Percentiles rank a stretch among this genome's conserved stretches.
phyloP scores from a whole-genome alignment of 768 basidiomycete genomes.

The Auricularia heimuer region DNA sequence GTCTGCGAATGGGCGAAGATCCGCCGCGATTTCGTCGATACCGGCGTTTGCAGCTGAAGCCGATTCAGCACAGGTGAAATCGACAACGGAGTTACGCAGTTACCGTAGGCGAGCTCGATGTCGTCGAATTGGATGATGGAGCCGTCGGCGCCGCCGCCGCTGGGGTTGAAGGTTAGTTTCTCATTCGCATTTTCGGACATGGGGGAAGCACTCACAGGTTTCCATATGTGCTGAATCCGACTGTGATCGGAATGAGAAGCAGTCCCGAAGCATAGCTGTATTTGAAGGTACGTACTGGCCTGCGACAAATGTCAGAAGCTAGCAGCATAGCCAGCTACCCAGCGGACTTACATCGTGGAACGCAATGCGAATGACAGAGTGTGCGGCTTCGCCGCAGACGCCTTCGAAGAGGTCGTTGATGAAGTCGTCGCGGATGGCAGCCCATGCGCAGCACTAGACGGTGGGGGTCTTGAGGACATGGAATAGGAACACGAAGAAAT shows the following conservation, averaged over 20 bases:
- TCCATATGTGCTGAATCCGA: no score
- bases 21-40: constrained; percentile 16
- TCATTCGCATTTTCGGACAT: no score
- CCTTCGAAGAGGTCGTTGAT: constrained; percentile 13
- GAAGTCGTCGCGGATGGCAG: background rate
- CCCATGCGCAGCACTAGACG: background rate
- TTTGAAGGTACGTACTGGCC: no score
- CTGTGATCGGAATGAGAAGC: no score
- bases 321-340: constrained; percentile 9
- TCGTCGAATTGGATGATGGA: constrained; percentile 15
- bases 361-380: constrained; percentile 17
- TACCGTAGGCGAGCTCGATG: constrained; percentile 11
- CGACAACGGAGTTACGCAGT: no score
- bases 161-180: constrained; percentile 1
- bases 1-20: constrained; percentile 13
- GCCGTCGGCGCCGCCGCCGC: constrained; percentile 20
- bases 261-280: no score
- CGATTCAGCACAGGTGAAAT: no score
- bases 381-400: constrained; percentile 27
- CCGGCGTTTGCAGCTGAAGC: constrained; percentile 18
- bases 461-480: background rate
- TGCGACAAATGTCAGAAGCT: constrained; percentile 1
- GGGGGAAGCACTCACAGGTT: no score
- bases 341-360: background rate
- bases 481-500: no score